Percentiles rank a stretch among this genome's conserved stretches.
Evolutionary conservation across 306 rosid species (phyloP).

Genomic region (cucumber (Cucumis sativus)): Cucumber_9930_V3 NC_026656.2:1071501-1072000

Average conservation of each 20-base stretch:
- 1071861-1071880: neutral
- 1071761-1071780: neutral
- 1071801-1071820: neutral
- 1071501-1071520: slow-evolving; percentile 58
- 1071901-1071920: neutral
- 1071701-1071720: neutral
- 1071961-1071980: neutral
- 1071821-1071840: neutral
- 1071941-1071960: neutral
- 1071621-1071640: neutral
- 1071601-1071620: neutral
- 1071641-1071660: neutral
- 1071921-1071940: neutral
- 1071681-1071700: neutral
- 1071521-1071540: slow-evolving; percentile 58
- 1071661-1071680: neutral
- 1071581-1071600: neutral
- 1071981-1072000: neutral
- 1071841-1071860: neutral
- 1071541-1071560: slow-evolving; percentile 72
- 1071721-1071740: neutral
- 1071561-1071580: neutral
- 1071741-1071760: neutral
- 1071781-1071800: neutral
- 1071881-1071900: neutral